A percentile compares a stretch with the other conserved stretches of the same genome.
These are phyloP conservation scores for Ophiorrhiza pumila DNA, from an alignment of 257 asterid species.

Conservation along the genomic window DNA sequence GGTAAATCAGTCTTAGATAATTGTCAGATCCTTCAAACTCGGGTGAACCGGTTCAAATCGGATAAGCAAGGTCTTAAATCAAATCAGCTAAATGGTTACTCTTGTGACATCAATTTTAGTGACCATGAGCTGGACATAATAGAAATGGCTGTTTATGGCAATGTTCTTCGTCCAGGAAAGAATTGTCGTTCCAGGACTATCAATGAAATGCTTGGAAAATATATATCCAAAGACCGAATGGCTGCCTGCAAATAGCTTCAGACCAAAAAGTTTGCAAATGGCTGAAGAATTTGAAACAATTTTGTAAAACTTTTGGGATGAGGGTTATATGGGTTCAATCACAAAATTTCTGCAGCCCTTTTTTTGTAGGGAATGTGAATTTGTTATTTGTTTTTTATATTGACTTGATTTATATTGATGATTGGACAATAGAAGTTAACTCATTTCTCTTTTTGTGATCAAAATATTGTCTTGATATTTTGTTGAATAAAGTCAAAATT, in stretches of 20 bases:
- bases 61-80: constrained; percentile 44
- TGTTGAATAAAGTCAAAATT: background rate
- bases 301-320: background rate
- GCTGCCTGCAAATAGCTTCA: constrained; percentile 38
- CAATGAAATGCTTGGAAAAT: constrained; percentile 33
- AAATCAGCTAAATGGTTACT: constrained; percentile 58
- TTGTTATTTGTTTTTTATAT: background rate
- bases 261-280: constrained; percentile 21
- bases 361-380: background rate
- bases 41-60: constrained; percentile 76
- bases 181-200: constrained; percentile 49
- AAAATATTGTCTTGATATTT: background rate
- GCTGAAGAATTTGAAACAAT: constrained; percentile 4
- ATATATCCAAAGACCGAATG: constrained; percentile 41
- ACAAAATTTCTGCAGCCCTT: background rate
- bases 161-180: constrained; percentile 48
- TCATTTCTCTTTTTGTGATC: background rate
- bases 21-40: constrained; percentile 84
- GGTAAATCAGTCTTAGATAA: constrained; percentile 66
- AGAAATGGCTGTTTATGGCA: constrained; percentile 77
- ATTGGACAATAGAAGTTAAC: background rate
- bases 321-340: background rate
- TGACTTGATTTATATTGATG: background rate
- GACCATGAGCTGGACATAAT: constrained; percentile 54
- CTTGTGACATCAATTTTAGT: constrained; percentile 57